Percentiles rank a stretch among this genome's conserved stretches.
phyloP scores from a whole-genome alignment of 2,329 filamentous ascomycete species.

The Neofusicoccum cordaticola region DNA sequence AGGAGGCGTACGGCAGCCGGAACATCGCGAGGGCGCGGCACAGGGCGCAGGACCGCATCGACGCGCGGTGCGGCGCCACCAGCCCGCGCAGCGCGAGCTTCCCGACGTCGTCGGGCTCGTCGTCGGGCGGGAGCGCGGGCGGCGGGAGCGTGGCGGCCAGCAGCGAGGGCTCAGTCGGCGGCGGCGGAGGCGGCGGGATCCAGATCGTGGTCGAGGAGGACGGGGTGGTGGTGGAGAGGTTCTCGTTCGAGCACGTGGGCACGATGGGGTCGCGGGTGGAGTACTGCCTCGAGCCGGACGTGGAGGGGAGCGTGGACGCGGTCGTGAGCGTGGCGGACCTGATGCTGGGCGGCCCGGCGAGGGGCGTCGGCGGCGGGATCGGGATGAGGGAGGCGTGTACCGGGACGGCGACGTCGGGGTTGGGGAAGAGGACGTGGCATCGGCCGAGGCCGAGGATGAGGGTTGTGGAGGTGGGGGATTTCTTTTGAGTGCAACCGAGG shows the following conservation, averaged over 20 bases:
- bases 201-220: slow-evolving; percentile 53
- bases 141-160: slow-evolving; percentile 37
- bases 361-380: slow-evolving; percentile 8
- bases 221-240: slow-evolving; percentile 49
- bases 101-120: neutral
- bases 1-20: neutral
- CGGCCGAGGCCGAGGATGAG: slow-evolving; percentile 23
- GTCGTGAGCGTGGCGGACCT: slow-evolving; percentile 54
- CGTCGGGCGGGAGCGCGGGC: neutral
- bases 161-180: slow-evolving; percentile 31
- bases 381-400: neutral
- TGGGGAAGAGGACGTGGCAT: slow-evolving; percentile 25
- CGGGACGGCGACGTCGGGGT: neutral
- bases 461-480: slow-evolving; percentile 18
- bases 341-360: slow-evolving; percentile 34
- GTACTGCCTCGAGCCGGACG: slow-evolving; percentile 61
- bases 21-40: neutral
- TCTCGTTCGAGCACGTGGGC: slow-evolving; percentile 56
- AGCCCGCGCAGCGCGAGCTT: neutral
- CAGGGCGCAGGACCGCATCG: neutral
- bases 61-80: neutral
- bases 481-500: slow-evolving; percentile 1
- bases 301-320: slow-evolving; percentile 47
- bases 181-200: slow-evolving; percentile 58
- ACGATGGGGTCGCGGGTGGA: slow-evolving; percentile 56